These are phyloP conservation scores for Nissolia schottii DNA, from an alignment of 306 rosid species.

Conservation along the genomic window DNA sequence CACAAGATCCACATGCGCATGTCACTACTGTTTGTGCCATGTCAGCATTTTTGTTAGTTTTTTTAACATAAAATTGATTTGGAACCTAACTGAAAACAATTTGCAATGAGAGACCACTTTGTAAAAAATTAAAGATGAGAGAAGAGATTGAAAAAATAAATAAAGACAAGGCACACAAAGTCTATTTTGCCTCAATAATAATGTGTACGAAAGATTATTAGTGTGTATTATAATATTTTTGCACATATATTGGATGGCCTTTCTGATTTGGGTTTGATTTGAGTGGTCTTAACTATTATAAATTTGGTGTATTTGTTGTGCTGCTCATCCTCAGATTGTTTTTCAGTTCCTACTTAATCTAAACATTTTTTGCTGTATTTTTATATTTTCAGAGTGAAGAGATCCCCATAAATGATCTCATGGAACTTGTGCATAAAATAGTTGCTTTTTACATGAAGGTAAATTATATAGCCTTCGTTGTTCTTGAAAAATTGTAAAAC, in stretches of 20 bases:
- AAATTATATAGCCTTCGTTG: slow-evolving; percentile 9
- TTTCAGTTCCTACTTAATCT: neutral
- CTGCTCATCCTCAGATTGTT: neutral
- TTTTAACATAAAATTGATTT: no score
- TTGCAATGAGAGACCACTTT: no score
- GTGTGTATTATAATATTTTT: neutral
- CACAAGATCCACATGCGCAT: no score
- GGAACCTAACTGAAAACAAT: no score
- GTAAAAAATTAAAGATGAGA: no score
- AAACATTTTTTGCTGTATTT: neutral
- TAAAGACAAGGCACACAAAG: no score
- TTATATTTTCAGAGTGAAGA: slow-evolving; percentile 63
- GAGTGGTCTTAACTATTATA: neutral
- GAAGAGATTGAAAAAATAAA: no score
- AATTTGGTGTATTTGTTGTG: neutral
- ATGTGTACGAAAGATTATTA: neutral
- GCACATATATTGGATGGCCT: neutral
- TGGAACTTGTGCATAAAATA: slow-evolving; percentile 88
- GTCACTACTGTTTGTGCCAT: no score
- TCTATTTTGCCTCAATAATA: no score
- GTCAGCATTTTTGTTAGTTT: no score
- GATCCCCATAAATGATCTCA: slow-evolving; percentile 67
- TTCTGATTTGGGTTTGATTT: neutral
- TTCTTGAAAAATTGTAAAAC: neutral
- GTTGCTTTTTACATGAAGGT: slow-evolving; percentile 91